These are phyloP conservation scores for Taxillus chinensis DNA, from an alignment of 164 flowering plant genomes.

Conservation along the genomic window DNA sequence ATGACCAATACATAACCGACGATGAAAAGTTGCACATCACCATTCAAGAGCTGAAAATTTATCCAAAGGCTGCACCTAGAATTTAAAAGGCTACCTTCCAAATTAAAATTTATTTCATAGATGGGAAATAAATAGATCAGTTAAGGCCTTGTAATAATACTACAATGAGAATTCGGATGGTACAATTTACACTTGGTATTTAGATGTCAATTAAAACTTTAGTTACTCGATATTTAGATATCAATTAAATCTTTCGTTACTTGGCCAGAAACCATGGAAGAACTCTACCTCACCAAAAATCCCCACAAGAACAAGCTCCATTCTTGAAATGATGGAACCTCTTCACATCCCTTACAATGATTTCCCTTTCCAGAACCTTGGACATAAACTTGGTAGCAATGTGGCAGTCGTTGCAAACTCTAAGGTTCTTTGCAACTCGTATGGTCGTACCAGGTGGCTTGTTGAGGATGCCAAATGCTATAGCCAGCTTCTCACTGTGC, in stretches of 20 bases:
- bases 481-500: constrained; percentile 77
- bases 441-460: constrained; percentile 62
- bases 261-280: not conserved
- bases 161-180: too few relatives aligned
- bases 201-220: too few relatives aligned
- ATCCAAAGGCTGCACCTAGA: too few relatives aligned
- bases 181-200: too few relatives aligned
- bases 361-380: constrained; percentile 53
- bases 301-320: constrained; percentile 77
- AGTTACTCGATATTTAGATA: not conserved
- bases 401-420: constrained; percentile 84
- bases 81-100: too few relatives aligned
- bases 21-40: too few relatives aligned
- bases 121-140: too few relatives aligned
- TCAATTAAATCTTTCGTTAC: not conserved
- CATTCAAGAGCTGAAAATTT: too few relatives aligned
- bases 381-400: constrained; percentile 62
- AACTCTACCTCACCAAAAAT: constrained; percentile 52
- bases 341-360: constrained; percentile 64
- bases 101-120: too few relatives aligned
- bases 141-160: too few relatives aligned
- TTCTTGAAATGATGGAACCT: constrained; percentile 74
- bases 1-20: too few relatives aligned
- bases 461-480: constrained; percentile 76
- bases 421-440: constrained; percentile 74